Percentiles rank a stretch among this genome's conserved stretches.
Evolutionary conservation across 192 early-diverging fungal species (phyloP).

Genomic region (Entomortierella beljakovae): DNA sequence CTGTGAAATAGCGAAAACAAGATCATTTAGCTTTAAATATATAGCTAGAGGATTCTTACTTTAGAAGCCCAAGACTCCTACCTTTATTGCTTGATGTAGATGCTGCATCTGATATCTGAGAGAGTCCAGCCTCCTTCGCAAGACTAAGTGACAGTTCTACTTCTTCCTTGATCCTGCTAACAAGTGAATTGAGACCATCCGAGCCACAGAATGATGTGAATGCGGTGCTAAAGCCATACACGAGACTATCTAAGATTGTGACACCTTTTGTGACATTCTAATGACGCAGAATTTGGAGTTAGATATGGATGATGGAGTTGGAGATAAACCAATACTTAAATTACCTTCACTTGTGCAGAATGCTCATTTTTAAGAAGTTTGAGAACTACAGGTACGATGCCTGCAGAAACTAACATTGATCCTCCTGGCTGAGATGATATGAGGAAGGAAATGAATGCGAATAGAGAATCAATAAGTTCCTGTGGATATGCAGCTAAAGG

Average conservation of each 20-base stretch:
- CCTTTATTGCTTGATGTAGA: slow-evolving; percentile 5
- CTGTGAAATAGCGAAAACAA: slow-evolving; percentile 7
- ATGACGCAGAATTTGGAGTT: neutral
- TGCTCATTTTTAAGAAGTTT: slow-evolving; percentile 75
- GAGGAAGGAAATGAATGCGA: slow-evolving; percentile 80
- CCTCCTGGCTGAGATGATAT: slow-evolving; percentile 83
- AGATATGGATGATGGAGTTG: neutral
- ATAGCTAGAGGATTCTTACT: no score
- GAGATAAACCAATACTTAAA: neutral
- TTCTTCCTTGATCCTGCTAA: slow-evolving; percentile 82
- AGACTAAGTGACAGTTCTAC: slow-evolving; percentile 59
- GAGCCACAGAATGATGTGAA: slow-evolving; percentile 86
- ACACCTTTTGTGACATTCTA: slow-evolving; percentile 78
- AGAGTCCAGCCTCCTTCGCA: slow-evolving; percentile 17
- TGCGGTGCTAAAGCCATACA: slow-evolving; percentile 78
- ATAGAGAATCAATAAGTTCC: slow-evolving; percentile 88
- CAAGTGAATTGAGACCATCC: slow-evolving; percentile 82
- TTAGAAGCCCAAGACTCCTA: no score
- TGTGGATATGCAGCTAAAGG: slow-evolving; percentile 58
- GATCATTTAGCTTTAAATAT: no score
- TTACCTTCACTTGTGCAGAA: slow-evolving; percentile 71
- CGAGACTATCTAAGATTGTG: slow-evolving; percentile 81
- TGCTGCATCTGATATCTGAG: slow-evolving; percentile 48
- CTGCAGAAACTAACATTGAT: slow-evolving; percentile 90
- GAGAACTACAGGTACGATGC: slow-evolving; percentile 85